phyloP scores from a whole-genome alignment of 352 stramenopile genomes.

The Phytophthora europaea region DNA sequence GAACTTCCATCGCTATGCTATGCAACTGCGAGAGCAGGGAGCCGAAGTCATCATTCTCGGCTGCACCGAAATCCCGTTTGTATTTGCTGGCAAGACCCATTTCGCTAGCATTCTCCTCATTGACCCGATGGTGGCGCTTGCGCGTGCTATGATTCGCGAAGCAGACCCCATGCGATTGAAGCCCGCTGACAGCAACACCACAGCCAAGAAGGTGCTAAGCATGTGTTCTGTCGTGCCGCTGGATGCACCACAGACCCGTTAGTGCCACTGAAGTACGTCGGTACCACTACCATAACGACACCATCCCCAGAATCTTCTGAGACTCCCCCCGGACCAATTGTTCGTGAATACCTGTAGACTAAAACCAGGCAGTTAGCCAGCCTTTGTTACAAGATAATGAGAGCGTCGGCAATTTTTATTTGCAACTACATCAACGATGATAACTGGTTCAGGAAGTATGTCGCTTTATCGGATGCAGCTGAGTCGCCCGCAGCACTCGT shows the following conservation, averaged over 20 bases:
- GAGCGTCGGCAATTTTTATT: constrained; percentile 10
- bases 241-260: background rate
- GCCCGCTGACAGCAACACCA: constrained; percentile 11
- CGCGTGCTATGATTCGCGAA: constrained; percentile 75
- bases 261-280: constrained; percentile 3
- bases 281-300: background rate
- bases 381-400: constrained; percentile 5
- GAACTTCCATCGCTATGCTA: constrained; percentile 74
- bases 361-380: constrained; percentile 5
- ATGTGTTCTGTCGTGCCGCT: constrained; percentile 19
- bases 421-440: constrained; percentile 50
- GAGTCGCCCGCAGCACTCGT: constrained; percentile 30
- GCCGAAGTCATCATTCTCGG: constrained; percentile 79
- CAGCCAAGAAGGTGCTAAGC: constrained; percentile 13
- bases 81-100: constrained; percentile 60
- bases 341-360: constrained; percentile 23
- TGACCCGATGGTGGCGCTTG: constrained; percentile 78
- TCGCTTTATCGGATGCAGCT: constrained; percentile 57
- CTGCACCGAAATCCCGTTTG: constrained; percentile 86
- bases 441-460: constrained; percentile 70
- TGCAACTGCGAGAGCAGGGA: constrained; percentile 50
- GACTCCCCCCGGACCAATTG: background rate
- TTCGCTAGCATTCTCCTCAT: constrained; percentile 65
- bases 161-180: constrained; percentile 66
- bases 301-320: background rate